phyloP scores from a whole-genome alignment of 2,329 filamentous ascomycete species.

The Ophiostoma pallidulum region DNA sequence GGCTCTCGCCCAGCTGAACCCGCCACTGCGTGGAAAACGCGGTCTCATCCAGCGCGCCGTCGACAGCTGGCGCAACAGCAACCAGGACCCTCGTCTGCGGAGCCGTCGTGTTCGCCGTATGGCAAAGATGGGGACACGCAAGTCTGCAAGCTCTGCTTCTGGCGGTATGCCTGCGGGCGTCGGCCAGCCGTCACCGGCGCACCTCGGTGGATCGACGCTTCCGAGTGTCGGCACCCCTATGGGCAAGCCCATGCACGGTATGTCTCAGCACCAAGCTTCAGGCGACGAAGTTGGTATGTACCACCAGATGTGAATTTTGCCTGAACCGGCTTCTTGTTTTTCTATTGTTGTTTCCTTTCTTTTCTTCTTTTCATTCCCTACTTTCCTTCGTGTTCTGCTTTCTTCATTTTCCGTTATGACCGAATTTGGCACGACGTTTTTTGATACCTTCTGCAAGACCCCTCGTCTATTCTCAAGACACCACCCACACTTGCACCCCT shows the following conservation, averaged over 20 bases:
- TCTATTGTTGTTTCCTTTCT: not conserved
- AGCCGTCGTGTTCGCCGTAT: slow-evolving; percentile 87
- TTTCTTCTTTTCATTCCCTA: slow-evolving; percentile 10
- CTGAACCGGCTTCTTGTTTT: slow-evolving; percentile 10
- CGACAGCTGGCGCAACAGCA: slow-evolving; percentile 98
- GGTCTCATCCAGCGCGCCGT: slow-evolving; percentile 94
- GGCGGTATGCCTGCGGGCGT: slow-evolving; percentile 21
- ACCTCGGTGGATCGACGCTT: slow-evolving; percentile 38
- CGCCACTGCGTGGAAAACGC: slow-evolving; percentile 81
- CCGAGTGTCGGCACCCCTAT: slow-evolving; percentile 52
- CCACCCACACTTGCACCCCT: slow-evolving; percentile 18
- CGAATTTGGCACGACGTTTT: slow-evolving; percentile 10
- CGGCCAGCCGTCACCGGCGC: slow-evolving; percentile 14
- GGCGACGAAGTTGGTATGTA: slow-evolving; percentile 96
- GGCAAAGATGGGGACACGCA: slow-evolving; percentile 90
- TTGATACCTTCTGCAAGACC: slow-evolving; percentile 23
- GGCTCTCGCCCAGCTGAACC: slow-evolving; percentile 89
- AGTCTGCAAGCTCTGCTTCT: slow-evolving; percentile 46
- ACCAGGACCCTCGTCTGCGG: slow-evolving; percentile 83
- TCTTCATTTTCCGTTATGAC: slow-evolving; percentile 21
- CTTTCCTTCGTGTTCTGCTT: too few relatives aligned
- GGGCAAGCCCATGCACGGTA: slow-evolving; percentile 56
- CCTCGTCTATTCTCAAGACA: slow-evolving; percentile 8
- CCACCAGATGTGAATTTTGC: slow-evolving; percentile 70
- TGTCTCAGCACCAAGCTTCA: slow-evolving; percentile 57